phyloP scores from a whole-genome alignment of 305 asterid species.

The Lippia alba region DNA sequence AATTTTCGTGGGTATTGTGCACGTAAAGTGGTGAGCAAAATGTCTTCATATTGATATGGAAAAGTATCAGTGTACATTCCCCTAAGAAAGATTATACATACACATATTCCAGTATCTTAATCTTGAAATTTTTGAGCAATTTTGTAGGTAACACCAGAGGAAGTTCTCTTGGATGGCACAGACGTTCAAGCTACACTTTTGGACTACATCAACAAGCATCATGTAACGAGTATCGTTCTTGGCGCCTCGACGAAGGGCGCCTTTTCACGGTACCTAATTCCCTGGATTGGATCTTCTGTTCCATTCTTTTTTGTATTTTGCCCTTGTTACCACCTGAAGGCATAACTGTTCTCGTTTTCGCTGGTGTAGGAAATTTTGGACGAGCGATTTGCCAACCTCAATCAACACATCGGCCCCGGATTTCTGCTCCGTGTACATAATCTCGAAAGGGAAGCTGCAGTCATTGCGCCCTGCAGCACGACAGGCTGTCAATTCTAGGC shows the following conservation, averaged over 20 bases:
- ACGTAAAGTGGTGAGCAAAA: constrained; percentile 60
- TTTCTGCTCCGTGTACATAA: constrained; percentile 68
- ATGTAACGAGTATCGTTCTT: constrained; percentile 61
- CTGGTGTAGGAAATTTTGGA: constrained; percentile 62
- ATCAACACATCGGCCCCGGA: constrained; percentile 81
- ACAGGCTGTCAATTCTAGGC: constrained; percentile 33
- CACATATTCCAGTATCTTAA: no score
- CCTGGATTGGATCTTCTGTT: no score
- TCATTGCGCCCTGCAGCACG: constrained; percentile 63
- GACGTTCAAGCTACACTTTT: constrained; percentile 60
- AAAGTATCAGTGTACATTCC: no score
- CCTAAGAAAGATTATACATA: not conserved
- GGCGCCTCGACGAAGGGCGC: constrained; percentile 65
- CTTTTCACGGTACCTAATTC: constrained; percentile 49
- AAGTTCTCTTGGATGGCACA: constrained; percentile 56
- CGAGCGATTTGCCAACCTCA: constrained; percentile 59
- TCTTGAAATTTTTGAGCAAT: constrained; percentile 20
- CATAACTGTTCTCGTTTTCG: constrained; percentile 1
- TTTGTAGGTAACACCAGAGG: constrained; percentile 57
- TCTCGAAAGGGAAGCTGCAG: constrained; percentile 59
- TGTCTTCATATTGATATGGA: no score
- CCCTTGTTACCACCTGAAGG: no score
- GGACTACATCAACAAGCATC: constrained; percentile 58
- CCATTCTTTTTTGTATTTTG: not conserved
- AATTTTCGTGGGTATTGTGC: constrained; percentile 62